Conservation (phyloP, 495 filamentous ascomycete genomes). For the Xylaria grammica region DNA sequence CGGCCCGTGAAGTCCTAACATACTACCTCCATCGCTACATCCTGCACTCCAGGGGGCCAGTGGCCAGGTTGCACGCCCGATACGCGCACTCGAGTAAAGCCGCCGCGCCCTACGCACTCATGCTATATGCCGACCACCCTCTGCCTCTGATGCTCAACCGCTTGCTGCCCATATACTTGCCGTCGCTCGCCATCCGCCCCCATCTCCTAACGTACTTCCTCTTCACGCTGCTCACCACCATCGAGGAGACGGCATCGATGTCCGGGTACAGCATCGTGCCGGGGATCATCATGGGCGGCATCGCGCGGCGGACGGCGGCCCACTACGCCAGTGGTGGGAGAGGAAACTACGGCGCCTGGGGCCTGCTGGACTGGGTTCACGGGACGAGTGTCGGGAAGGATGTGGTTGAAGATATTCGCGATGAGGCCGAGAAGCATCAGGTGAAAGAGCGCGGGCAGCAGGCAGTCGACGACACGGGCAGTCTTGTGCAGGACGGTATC, state of each 20-base stretch:
- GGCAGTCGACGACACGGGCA: slow-evolving; percentile 41
- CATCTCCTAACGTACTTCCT: slow-evolving; percentile 83
- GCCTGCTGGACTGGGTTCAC: slow-evolving; percentile 75
- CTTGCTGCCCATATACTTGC: slow-evolving; percentile 76
- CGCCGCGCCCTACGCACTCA: slow-evolving; percentile 63
- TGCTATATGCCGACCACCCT: slow-evolving; percentile 78
- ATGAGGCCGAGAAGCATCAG: slow-evolving; percentile 64
- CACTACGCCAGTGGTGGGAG: slow-evolving; percentile 66
- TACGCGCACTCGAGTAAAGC: slow-evolving; percentile 68
- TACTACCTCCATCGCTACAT: slow-evolving; percentile 77
- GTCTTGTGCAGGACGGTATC: slow-evolving; percentile 42
- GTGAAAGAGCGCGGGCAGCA: slow-evolving; percentile 55
- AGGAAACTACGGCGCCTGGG: slow-evolving; percentile 81
- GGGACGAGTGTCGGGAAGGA: slow-evolving; percentile 70
- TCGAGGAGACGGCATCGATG: slow-evolving; percentile 78
- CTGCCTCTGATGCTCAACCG: slow-evolving; percentile 69
- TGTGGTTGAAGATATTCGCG: slow-evolving; percentile 58
- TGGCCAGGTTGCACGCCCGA: slow-evolving; percentile 54
- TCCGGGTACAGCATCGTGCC: slow-evolving; percentile 80
- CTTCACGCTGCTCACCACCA: slow-evolving; percentile 67
- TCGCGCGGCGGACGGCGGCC: slow-evolving; percentile 69
- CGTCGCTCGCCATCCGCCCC: slow-evolving; percentile 66
- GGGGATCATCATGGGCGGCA: slow-evolving; percentile 74
- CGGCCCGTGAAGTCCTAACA: slow-evolving; percentile 60
- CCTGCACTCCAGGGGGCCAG: slow-evolving; percentile 57